Evolutionary conservation across 805 yeast genomes (phyloP), one percentile per base, ranked within the genome.

Genomic region (Nakazawaea ernobii): DNA sequence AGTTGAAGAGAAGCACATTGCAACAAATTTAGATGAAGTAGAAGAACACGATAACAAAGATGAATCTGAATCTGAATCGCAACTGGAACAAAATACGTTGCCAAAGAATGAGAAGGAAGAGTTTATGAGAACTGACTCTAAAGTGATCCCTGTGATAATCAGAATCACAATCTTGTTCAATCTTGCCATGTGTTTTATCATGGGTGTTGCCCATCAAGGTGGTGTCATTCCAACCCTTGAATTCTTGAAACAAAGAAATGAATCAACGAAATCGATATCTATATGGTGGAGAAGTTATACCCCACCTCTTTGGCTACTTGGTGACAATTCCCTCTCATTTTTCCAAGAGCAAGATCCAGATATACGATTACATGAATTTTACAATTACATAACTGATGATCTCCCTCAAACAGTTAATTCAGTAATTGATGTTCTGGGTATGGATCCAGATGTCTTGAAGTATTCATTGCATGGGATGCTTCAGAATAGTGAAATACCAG

Each of bases 281-380:
- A 58, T 92, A 5, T 92, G 95, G 89, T 92, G 98, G 98, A 81
- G 89, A 61, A 89, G 97, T 0, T 94, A 92, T 56, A 77, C 88
- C 4, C 97, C 98, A 0, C 98, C 99, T 3, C 76, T 88, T 4
- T 94, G 96, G 96, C 61, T 92, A 49, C 35, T 63, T 6, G 49
- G 42, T 2, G 46, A 46, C n/a, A 24, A 45, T 10, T 15, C 37
- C 8, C 35, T 36, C 15, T 32, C 37, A 8, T 14, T 6, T 8
- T 47, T 37, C 35, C 39, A 20, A 14, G 37, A 47, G 27, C 38
- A 8, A 11, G 39, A 42, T 36, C 30, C 42, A 8, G 46, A 42
- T 2, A 4, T 37, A 32, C 37, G 46, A 33, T 54, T 53, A n/a
- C 11, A 35, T 8, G 47, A 46, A 26, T 35, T 45, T 14, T 32